Evolutionary conservation across 306 rosid genomes (phyloP).

Genomic region (Morella rubra): DNA sequence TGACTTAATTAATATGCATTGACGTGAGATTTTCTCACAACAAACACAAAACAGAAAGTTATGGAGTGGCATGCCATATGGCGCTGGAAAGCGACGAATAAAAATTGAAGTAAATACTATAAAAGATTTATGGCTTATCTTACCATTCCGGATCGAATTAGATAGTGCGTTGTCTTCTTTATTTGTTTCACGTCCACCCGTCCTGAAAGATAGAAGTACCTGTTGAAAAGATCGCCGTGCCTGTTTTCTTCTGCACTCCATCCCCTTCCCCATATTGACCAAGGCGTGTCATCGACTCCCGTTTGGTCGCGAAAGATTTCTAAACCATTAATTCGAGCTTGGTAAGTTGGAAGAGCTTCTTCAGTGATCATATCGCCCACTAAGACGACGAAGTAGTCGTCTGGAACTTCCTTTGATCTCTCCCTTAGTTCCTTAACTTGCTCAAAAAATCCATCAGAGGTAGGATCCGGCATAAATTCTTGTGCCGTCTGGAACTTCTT

Average conservation of each 20-base stretch:
- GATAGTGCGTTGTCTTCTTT: slow-evolving; percentile 85
- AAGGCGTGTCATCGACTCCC: slow-evolving; percentile 82
- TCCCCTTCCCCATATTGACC: slow-evolving; percentile 96
- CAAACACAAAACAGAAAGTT: no score
- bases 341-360: slow-evolving; percentile 93
- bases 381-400: slow-evolving; percentile 81
- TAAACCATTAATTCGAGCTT: slow-evolving; percentile 81
- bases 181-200: slow-evolving; percentile 91
- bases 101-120: no score
- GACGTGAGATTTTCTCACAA: no score
- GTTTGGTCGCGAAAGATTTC: slow-evolving; percentile 92
- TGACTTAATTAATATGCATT: no score
- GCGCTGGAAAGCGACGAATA: no score
- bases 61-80: no score
- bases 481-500: no score
- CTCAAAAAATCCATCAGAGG: slow-evolving; percentile 75
- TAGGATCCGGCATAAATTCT: slow-evolving; percentile 80
- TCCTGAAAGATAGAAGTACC: slow-evolving; percentile 82
- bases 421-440: slow-evolving; percentile 74
- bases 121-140: slow-evolving; percentile 8
- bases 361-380: slow-evolving; percentile 95
- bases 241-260: slow-evolving; percentile 98
- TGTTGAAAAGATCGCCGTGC: slow-evolving; percentile 89
- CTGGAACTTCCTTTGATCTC: slow-evolving; percentile 82
- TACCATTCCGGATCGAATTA: slow-evolving; percentile 94